A percentile compares a stretch with the other conserved stretches of the same genome.
phyloP scores from a whole-genome alignment of 2,329 filamentous ascomycete species.

The Pseudopyricularia javanii region DNA sequence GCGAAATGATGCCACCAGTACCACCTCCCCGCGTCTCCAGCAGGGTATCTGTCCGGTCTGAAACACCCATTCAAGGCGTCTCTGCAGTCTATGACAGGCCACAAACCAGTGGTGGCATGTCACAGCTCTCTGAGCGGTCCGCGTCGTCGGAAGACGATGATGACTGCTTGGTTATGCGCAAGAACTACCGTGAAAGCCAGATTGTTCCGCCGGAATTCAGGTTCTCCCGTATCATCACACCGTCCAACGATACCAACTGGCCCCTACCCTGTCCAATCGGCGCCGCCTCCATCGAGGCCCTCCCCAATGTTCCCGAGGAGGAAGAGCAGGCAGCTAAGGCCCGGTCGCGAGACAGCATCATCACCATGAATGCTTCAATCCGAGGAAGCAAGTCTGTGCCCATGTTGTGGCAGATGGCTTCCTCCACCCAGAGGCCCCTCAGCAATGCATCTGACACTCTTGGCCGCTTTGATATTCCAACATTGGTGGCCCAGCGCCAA shows the following conservation, averaged over 20 bases:
- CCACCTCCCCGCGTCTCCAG: conserved; percentile 44
- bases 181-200: not conserved
- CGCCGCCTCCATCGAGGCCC: conserved; percentile 25
- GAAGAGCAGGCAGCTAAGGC: conserved; percentile 28
- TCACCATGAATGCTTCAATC: conserved; percentile 37
- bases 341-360: conserved; percentile 28
- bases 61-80: conserved; percentile 24
- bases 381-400: conserved; percentile 44
- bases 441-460: conserved; percentile 42
- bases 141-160: conserved; percentile 8
- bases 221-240: conserved; percentile 27
- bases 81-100: conserved; percentile 27
- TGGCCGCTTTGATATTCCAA: conserved; percentile 24
- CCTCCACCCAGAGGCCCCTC: conserved; percentile 11
- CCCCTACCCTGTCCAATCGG: conserved; percentile 25
- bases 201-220: conserved; percentile 10
- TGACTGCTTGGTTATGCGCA: conserved; percentile 7
- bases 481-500: conserved; percentile 20
- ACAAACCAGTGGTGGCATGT: conserved; percentile 30
- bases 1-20: conserved; percentile 20
- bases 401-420: conserved; percentile 29
- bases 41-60: conserved; percentile 32
- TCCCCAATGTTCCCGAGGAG: conserved; percentile 52
- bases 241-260: conserved; percentile 27
- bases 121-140: conserved; percentile 12